Evolutionary conservation across 208 protist species (phyloP).

Genomic region (Vickermania spadyakhi): DNA sequence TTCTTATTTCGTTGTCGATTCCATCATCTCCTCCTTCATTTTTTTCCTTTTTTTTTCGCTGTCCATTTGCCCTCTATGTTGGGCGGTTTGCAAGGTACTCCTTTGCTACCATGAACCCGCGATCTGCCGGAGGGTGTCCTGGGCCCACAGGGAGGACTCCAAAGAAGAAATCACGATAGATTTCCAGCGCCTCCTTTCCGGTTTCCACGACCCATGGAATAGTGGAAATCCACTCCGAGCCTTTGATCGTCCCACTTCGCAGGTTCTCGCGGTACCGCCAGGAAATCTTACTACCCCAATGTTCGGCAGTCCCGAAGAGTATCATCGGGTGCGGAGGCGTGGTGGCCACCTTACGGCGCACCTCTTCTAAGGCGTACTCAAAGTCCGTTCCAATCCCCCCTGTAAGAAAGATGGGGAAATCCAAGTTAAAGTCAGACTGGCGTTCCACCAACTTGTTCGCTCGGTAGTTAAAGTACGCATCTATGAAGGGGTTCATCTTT

Average conservation of each 20-base stretch:
- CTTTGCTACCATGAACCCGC: constrained; percentile 80
- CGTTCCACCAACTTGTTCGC: constrained; percentile 89
- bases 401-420: constrained; percentile 89
- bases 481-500: constrained; percentile 84
- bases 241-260: constrained; percentile 76
- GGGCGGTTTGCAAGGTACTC: constrained; percentile 31
- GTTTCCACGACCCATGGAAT: constrained; percentile 82
- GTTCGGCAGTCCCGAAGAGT: constrained; percentile 70
- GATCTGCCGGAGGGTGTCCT: constrained; percentile 49
- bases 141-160: constrained; percentile 68
- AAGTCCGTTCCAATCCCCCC: constrained; percentile 92
- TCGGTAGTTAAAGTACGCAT: constrained; percentile 90
- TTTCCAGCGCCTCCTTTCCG: constrained; percentile 77
- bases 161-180: constrained; percentile 81
- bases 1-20: too few relatives aligned
- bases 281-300: constrained; percentile 80
- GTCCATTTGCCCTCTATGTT: too few relatives aligned
- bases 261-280: constrained; percentile 69
- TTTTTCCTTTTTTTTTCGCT: too few relatives aligned
- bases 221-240: constrained; percentile 90
- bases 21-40: too few relatives aligned
- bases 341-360: constrained; percentile 88
- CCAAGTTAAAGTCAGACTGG: constrained; percentile 91
- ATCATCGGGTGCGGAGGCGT: constrained; percentile 76
- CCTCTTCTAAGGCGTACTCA: constrained; percentile 91